Conservation (phyloP, 345 rosid genomes). For the Sapria himalayana region DNA sequence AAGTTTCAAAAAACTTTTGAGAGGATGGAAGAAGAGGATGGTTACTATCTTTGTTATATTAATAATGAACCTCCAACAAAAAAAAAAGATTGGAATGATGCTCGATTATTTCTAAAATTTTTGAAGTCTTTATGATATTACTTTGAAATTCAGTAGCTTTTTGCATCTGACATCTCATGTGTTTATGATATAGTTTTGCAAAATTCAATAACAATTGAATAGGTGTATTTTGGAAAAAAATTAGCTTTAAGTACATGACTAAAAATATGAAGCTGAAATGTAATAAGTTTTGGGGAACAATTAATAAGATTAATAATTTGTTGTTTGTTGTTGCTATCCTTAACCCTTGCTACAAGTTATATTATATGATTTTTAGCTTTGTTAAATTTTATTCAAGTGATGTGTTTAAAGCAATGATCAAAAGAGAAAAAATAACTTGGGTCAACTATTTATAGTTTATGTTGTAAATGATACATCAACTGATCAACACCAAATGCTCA, state of each 20-base stretch:
- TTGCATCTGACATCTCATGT: slow-evolving; percentile 12
- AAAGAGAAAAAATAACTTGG: too few relatives aligned
- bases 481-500: too few relatives aligned
- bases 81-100: slow-evolving; percentile 13
- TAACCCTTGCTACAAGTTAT: slow-evolving; percentile 13
- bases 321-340: slow-evolving; percentile 12
- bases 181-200: slow-evolving; percentile 10
- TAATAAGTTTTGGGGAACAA: slow-evolving; percentile 10
- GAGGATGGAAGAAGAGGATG: slow-evolving; percentile 10
- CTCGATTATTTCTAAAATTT: slow-evolving; percentile 8
- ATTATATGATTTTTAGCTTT: slow-evolving; percentile 12
- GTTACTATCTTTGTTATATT: too few relatives aligned
- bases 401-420: too few relatives aligned
- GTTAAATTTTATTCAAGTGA: slow-evolving; percentile 11
- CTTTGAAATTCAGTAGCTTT: slow-evolving; percentile 6
- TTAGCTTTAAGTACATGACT: slow-evolving; percentile 13
- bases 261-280: slow-evolving; percentile 10
- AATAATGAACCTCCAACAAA: slow-evolving; percentile 9
- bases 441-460: too few relatives aligned
- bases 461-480: slow-evolving; percentile 7
- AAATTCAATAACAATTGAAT: slow-evolving; percentile 9
- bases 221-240: slow-evolving; percentile 9
- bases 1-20: slow-evolving; percentile 10
- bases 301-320: slow-evolving; percentile 11
- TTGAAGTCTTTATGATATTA: slow-evolving; percentile 9